These are phyloP conservation scores for Candida nitratophila DNA, from an alignment of 805 yeast species.

Conservation along the genomic window DNA sequence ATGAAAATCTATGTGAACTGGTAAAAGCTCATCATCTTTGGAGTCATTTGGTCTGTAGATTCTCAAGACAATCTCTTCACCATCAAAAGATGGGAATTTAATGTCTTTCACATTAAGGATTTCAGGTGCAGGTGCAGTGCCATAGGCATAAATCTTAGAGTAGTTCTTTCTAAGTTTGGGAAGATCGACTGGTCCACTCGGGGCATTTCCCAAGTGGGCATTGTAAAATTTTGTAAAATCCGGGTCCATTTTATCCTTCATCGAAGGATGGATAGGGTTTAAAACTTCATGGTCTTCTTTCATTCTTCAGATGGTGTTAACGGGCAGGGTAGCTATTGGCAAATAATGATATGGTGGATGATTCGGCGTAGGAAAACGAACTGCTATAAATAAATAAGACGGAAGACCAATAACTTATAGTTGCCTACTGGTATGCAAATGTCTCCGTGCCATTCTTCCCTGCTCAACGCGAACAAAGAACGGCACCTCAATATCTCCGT, in stretches of 20 bases:
- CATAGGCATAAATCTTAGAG: constrained; percentile 18
- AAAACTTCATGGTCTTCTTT: constrained; percentile 10
- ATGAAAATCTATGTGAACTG: constrained; percentile 26
- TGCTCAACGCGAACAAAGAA: too few species aligned
- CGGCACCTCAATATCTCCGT: too few species aligned
- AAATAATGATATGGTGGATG: too few species aligned
- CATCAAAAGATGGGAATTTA: constrained; percentile 14
- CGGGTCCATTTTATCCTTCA: constrained; percentile 19
- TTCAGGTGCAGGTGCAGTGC: constrained; percentile 20
- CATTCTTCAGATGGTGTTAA: not conserved
- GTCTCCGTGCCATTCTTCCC: too few species aligned
- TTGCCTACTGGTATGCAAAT: too few species aligned
- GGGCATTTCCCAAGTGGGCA: constrained; percentile 18
- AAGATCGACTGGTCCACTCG: constrained; percentile 15
- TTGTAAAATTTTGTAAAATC: constrained; percentile 17
- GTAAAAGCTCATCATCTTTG: constrained; percentile 16
- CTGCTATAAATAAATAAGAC: too few species aligned
- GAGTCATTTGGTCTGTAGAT: constrained; percentile 21
- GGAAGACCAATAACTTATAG: too few species aligned
- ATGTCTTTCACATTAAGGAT: constrained; percentile 12
- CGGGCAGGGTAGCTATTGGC: too few species aligned
- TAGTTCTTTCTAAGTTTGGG: constrained; percentile 16
- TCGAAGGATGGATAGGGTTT: constrained; percentile 13
- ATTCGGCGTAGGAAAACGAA: too few species aligned
- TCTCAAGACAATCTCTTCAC: constrained; percentile 16